These are phyloP conservation scores for Schizochytrium sp. DNA, from an alignment of 108 stramenopile species.

Conservation along the genomic window DNA sequence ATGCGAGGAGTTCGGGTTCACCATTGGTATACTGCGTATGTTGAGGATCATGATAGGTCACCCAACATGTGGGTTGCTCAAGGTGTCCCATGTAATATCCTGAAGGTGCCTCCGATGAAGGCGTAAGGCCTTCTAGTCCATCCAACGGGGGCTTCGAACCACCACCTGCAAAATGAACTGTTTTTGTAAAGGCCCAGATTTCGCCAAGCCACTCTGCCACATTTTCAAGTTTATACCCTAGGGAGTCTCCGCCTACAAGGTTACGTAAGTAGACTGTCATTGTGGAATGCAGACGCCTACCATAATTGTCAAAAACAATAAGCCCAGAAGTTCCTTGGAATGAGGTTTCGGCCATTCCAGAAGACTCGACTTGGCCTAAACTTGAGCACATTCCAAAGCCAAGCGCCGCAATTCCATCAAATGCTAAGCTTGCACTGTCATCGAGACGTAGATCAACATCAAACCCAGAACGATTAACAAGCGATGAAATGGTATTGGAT, in stretches of 20 bases:
- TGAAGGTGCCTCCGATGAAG: not conserved
- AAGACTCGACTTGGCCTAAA: not conserved
- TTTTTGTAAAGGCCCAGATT: not conserved
- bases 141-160: not conserved
- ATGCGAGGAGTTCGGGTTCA: not conserved
- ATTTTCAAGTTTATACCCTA: not conserved
- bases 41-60: slow-evolving; percentile 1
- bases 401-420: not conserved
- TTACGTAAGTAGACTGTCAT: slow-evolving; percentile 7
- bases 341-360: not conserved
- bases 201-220: not conserved
- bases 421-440: not conserved
- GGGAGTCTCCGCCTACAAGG: not conserved
- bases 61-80: not conserved
- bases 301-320: not conserved
- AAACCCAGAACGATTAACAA: not conserved
- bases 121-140: not conserved
- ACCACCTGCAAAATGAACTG: not conserved
- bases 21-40: not conserved
- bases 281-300: not conserved
- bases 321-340: slow-evolving; percentile 5
- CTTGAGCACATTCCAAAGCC: not conserved
- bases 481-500: not conserved
- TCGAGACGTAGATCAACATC: not conserved
- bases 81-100: not conserved